Evolutionary conservation across 805 yeast genomes (phyloP).

Genomic region (Starmera quercuum): DNA sequence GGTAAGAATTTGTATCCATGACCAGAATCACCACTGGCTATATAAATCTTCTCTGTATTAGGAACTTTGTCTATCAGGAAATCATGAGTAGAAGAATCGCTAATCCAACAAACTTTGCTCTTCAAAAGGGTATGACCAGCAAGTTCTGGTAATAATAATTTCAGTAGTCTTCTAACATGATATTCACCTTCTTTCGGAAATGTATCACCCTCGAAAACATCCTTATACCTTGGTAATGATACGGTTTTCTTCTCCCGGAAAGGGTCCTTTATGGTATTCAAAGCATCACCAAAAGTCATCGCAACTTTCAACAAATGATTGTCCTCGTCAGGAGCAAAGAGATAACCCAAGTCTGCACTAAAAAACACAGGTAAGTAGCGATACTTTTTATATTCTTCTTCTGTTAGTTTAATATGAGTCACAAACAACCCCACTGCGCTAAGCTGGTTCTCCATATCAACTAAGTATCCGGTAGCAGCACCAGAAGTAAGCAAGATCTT

Average conservation of each 20-base stretch:
- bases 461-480: conserved; percentile 27
- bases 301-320: conserved; percentile 31
- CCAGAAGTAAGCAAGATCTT: conserved; percentile 28
- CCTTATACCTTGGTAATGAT: conserved; percentile 29
- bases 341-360: conserved; percentile 35
- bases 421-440: conserved; percentile 30
- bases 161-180: conserved; percentile 21
- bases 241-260: conserved; percentile 8
- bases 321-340: conserved; percentile 38
- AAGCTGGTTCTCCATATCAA: conserved; percentile 24
- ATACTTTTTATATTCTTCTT: conserved; percentile 26
- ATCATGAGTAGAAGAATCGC: conserved; percentile 33
- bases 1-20: conserved; percentile 42
- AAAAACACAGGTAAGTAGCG: conserved; percentile 35
- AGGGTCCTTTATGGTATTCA: conserved; percentile 15
- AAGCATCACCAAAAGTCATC: conserved; percentile 20
- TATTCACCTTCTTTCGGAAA: conserved; percentile 24
- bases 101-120: conserved; percentile 33
- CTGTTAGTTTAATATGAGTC: conserved; percentile 28
- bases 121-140: conserved; percentile 23
- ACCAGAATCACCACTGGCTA: conserved; percentile 44
- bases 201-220: conserved; percentile 22
- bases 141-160: conserved; percentile 31
- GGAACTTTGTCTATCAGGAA: conserved; percentile 35
- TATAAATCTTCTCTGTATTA: conserved; percentile 20